Percentiles rank a stretch among this genome's conserved stretches.
These are phyloP conservation scores for Zymoseptoria brevis DNA, from an alignment of 2,329 filamentous ascomycete species.

Conservation along the genomic window DNA sequence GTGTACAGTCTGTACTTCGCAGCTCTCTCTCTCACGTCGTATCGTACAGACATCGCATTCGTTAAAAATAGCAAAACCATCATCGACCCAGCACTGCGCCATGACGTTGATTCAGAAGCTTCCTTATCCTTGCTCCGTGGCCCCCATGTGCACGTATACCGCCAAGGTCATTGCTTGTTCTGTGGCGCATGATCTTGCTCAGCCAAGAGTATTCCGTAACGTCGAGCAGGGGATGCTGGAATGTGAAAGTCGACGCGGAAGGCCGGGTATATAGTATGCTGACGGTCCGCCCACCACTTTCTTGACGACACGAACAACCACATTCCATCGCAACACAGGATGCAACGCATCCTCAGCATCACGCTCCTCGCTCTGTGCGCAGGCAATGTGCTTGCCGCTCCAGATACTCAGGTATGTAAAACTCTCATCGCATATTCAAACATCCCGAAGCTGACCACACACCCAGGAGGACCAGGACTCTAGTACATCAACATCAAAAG, in stretches of 20 bases:
- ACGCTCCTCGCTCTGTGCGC: neutral
- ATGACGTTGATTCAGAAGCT: neutral
- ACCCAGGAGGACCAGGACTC: neutral
- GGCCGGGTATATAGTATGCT: neutral
- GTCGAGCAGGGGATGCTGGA: neutral
- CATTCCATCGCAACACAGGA: neutral
- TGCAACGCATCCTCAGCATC: neutral
- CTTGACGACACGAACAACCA: neutral
- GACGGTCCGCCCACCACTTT: neutral
- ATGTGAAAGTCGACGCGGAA: neutral
- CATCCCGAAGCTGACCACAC: neutral
- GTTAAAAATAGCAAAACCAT: neutral
- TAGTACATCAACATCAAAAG: neutral
- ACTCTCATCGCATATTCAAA: neutral
- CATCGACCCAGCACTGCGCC: neutral
- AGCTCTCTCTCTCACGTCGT: no score
- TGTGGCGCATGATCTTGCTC: neutral
- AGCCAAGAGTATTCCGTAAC: neutral
- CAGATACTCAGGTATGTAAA: neutral
- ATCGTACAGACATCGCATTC: no score
- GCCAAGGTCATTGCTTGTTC: neutral
- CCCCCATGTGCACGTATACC: neutral
- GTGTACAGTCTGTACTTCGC: no score
- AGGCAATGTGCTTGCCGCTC: neutral
- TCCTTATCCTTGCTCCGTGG: neutral